These are phyloP conservation scores for Pestalotiopsis sp. DNA, from an alignment of 2,329 filamentous ascomycete species.

Conservation along the genomic window DNA sequence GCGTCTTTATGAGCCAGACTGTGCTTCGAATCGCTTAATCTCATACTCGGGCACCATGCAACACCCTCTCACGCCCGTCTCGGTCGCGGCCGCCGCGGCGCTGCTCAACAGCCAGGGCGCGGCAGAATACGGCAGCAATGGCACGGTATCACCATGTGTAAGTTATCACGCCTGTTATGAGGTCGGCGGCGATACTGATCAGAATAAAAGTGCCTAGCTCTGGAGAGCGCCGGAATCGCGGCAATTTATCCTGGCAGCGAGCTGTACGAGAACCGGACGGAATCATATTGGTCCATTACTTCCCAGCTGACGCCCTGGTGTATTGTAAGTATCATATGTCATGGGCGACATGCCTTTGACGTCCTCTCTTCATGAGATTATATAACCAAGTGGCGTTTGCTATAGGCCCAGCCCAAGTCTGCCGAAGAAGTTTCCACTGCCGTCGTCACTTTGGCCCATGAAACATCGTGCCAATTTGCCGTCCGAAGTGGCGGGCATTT, in stretches of 20 bases:
- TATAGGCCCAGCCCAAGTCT: conserved; percentile 9
- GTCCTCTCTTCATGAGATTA: too few species aligned
- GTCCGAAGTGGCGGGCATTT: conserved; percentile 19
- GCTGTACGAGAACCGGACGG: conserved; percentile 6
- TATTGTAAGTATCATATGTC: conserved; percentile 1
- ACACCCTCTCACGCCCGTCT: background rate
- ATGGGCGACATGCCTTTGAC: background rate
- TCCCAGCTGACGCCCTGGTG: conserved; percentile 14
- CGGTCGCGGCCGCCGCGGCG: background rate
- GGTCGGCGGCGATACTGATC: background rate
- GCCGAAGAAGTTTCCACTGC: conserved; percentile 13
- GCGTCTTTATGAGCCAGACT: background rate
- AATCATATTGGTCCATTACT: conserved; percentile 15
- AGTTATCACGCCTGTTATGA: background rate
- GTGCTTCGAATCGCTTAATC: background rate
- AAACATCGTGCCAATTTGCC: conserved; percentile 18
- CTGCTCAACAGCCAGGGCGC: background rate
- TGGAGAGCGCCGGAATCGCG: background rate
- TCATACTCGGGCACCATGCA: background rate
- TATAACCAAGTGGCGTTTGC: background rate
- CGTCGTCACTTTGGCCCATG: conserved; percentile 17
- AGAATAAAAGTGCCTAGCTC: background rate
- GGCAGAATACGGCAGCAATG: background rate
- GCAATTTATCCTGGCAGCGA: background rate
- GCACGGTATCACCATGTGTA: conserved; percentile 10